Evolutionary conservation across 2,329 filamentous ascomycete species (phyloP).

Genomic region (Apiospora rasikravindrae): DNA sequence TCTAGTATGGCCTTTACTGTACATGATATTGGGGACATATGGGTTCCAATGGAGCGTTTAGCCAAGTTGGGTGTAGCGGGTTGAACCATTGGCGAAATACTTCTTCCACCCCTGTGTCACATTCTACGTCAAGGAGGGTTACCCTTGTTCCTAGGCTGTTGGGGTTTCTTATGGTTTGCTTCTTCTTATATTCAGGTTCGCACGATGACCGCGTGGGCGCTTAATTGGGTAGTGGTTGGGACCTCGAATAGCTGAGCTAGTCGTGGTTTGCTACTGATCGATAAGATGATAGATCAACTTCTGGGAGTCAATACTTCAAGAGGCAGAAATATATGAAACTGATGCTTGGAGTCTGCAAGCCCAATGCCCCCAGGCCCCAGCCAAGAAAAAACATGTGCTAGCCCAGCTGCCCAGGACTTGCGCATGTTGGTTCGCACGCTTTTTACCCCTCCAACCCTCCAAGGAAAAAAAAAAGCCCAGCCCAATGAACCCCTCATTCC

Average conservation of each 20-base stretch:
- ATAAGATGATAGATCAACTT: neutral
- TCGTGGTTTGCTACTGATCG: neutral
- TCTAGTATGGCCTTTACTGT: neutral
- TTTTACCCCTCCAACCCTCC: constrained; percentile 4
- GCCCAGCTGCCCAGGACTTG: neutral
- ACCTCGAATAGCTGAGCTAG: neutral
- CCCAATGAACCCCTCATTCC: constrained; percentile 17
- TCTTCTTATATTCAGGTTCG: neutral
- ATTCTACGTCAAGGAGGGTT: neutral
- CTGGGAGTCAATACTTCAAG: neutral
- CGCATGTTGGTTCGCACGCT: neutral
- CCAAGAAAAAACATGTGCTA: neutral
- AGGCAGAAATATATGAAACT: neutral
- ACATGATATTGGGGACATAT: constrained; percentile 9
- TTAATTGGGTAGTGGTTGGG: neutral
- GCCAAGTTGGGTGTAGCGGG: constrained; percentile 10
- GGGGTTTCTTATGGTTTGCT: neutral
- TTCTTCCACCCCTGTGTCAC: constrained; percentile 1
- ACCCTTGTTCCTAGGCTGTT: neutral
- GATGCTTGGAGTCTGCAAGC: neutral
- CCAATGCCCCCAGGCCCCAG: neutral
- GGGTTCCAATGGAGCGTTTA: neutral
- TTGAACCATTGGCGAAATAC: constrained; percentile 5
- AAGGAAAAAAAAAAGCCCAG: neutral
- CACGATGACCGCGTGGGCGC: neutral